Percentiles rank a stretch among this genome's conserved stretches.
phyloP scores from a whole-genome alignment of 352 stramenopile species.

The Globisporangium paddicum region DNA sequence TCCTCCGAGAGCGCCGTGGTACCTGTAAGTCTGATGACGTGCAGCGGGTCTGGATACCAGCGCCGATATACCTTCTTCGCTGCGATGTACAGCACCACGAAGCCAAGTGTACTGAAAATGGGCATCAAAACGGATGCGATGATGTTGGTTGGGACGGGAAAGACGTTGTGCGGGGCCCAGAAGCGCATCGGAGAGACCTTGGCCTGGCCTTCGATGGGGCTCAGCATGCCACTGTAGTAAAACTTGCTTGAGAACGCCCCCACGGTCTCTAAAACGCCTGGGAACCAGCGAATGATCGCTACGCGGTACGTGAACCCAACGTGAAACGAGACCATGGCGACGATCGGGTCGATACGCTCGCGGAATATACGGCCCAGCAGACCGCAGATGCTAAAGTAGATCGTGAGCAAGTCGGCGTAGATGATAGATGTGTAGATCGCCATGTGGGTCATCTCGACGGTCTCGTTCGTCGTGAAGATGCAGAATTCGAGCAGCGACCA shows the following conservation, averaged over 20 bases:
- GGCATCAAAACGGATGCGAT: no score
- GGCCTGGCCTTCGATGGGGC: conserved; percentile 6
- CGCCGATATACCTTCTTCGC: conserved; percentile 9
- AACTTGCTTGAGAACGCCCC: background rate
- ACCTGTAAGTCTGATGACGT: background rate
- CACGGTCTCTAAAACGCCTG: background rate
- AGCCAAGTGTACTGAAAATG: conserved; percentile 6
- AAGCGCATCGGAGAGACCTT: conserved; percentile 21
- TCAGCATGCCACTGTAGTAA: no score
- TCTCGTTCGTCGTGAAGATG: conserved; percentile 31
- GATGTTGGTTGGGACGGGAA: no score
- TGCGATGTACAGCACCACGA: conserved; percentile 15
- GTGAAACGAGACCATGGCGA: conserved; percentile 6
- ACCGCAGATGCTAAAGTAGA: conserved; percentile 11
- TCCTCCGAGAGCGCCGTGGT: no score
- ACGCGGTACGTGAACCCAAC: conserved; percentile 1
- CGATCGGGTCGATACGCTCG: conserved; percentile 7
- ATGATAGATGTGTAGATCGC: conserved; percentile 6
- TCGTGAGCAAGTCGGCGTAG: conserved; percentile 12
- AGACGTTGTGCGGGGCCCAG: conserved; percentile 1
- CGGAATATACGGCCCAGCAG: background rate
- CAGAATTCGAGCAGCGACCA: conserved; percentile 44
- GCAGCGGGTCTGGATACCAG: conserved; percentile 12
- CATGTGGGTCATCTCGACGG: background rate
- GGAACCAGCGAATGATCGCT: background rate